Conservation (phyloP, 1,284 basidiomycete species). For the Melanopsichium pennsylvanicum region DNA sequence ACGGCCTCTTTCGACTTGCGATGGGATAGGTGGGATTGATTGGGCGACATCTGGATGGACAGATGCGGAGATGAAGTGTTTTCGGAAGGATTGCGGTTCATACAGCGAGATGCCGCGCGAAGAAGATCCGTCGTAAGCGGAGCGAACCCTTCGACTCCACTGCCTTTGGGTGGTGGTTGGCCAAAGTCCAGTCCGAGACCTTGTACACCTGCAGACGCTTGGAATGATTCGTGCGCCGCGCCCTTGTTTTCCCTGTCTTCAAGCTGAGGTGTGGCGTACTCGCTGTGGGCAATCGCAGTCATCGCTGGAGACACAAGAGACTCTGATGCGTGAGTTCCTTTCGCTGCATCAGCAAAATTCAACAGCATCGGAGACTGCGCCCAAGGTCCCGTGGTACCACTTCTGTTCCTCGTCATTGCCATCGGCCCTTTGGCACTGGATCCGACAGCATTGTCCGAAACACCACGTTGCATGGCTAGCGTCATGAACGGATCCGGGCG, state of each 20-base stretch:
- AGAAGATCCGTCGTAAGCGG: constrained; percentile 31
- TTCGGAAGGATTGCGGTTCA: not conserved
- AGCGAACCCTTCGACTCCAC: constrained; percentile 16
- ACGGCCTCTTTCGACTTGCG: constrained; percentile 23
- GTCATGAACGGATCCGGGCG: constrained; percentile 15
- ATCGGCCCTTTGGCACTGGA: not conserved
- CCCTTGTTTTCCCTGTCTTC: not conserved
- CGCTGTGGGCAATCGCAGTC: constrained; percentile 34
- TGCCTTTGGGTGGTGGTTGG: not conserved
- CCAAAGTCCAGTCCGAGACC: constrained; percentile 32
- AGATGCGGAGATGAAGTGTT: constrained; percentile 28
- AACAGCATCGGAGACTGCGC: constrained; percentile 43
- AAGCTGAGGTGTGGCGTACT: constrained; percentile 15
- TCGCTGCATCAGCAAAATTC: not conserved
- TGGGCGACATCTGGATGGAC: constrained; percentile 41
- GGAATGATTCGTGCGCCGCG: not conserved
- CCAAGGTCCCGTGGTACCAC: constrained; percentile 45
- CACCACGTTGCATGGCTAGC: constrained; percentile 22
- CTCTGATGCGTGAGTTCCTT: not conserved
- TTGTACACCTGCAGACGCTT: constrained; percentile 3
- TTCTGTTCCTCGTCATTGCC: constrained; percentile 33
- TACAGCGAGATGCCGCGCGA: constrained; percentile 19
- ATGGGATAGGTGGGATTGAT: constrained; percentile 5
- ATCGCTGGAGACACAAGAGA: constrained; percentile 17
- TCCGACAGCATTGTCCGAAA: constrained; percentile 9